A percentile compares a stretch with the other conserved stretches of the same genome.
These are phyloP conservation scores for Lyophyllum decastes DNA, from an alignment of 768 basidiomycete genomes.

Conservation along the genomic window DNA sequence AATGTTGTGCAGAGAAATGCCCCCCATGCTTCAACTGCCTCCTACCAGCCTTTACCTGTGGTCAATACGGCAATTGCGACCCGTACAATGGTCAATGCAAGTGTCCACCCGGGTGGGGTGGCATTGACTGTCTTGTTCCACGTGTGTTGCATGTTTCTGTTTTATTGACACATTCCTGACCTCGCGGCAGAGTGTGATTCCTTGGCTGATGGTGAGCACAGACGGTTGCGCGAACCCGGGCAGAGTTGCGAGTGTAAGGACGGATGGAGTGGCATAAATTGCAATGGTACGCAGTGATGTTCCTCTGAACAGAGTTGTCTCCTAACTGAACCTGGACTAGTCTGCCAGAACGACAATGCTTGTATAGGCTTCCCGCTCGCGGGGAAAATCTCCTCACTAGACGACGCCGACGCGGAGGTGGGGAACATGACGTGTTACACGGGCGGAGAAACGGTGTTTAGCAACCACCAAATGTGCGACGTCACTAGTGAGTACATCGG, in stretches of 20 bases:
- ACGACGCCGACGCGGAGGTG: conserved; percentile 35
- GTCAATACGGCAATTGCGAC: conserved; percentile 90
- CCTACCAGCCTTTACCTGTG: conserved; percentile 88
- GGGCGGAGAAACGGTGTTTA: conserved; percentile 91
- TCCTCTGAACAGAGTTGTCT: neutral
- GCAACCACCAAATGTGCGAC: conserved; percentile 97
- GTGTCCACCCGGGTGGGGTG: conserved; percentile 97
- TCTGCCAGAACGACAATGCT: conserved; percentile 81
- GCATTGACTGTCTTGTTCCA: conserved; percentile 90
- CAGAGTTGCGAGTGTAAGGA: conserved; percentile 87
- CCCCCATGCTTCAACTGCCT: conserved; percentile 97
- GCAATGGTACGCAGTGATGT: conserved; percentile 71
- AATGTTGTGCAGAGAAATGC: conserved; percentile 49
- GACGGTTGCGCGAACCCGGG: conserved; percentile 76
- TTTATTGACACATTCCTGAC: conserved; percentile 4
- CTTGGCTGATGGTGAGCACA: conserved; percentile 84
- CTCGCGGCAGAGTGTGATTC: conserved; percentile 82
- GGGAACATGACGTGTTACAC: conserved; percentile 92
- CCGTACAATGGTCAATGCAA: conserved; percentile 94
- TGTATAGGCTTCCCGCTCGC: conserved; percentile 79
- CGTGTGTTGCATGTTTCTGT: conserved; percentile 53
- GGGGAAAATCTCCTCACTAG: conserved; percentile 38
- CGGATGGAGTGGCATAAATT: conserved; percentile 96
- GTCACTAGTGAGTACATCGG: conserved; percentile 83
- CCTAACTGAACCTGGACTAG: conserved; percentile 38